Evolutionary conservation across 176 grass and related monocot genomes (phyloP).

Genomic region (Poa pratensis): DNA sequence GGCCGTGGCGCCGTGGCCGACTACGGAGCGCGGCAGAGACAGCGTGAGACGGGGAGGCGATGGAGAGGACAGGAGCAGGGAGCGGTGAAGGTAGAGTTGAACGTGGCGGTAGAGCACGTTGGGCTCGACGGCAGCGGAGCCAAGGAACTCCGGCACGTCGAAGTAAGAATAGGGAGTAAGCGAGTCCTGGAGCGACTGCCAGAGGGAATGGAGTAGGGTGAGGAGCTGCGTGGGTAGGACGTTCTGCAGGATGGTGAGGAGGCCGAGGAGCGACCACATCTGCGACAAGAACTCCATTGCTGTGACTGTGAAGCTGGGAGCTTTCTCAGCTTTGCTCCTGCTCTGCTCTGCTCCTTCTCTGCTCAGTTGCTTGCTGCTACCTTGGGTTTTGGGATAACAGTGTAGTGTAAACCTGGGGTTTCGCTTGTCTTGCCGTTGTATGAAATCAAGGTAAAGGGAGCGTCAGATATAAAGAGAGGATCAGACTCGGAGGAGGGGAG

Average conservation of each 20-base stretch:
- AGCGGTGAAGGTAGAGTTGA: slow-evolving; percentile 95
- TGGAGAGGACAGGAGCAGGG: slow-evolving; percentile 65
- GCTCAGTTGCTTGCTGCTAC: background rate
- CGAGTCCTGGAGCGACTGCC: slow-evolving; percentile 91
- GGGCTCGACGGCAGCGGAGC: slow-evolving; percentile 86
- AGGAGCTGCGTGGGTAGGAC: slow-evolving; percentile 92
- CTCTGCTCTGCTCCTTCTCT: slow-evolving; percentile 10
- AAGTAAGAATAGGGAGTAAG: slow-evolving; percentile 98
- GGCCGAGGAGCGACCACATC: slow-evolving; percentile 97
- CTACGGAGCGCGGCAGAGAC: slow-evolving; percentile 56
- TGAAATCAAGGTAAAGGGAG: slow-evolving; percentile 36
- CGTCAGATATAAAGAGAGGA: slow-evolving; percentile 14
- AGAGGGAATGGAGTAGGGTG: slow-evolving; percentile 80
- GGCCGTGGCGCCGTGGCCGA: background rate
- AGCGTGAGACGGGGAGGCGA: slow-evolving; percentile 82
- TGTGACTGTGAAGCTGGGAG: background rate
- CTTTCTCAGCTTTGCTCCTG: slow-evolving; percentile 27
- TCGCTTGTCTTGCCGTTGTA: slow-evolving; percentile 34
- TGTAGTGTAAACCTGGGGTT: slow-evolving; percentile 4
- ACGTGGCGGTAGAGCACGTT: slow-evolving; percentile 92
- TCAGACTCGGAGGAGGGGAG: background rate
- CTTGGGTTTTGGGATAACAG: background rate
- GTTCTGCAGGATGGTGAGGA: slow-evolving; percentile 97
- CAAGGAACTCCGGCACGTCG: slow-evolving; percentile 89
- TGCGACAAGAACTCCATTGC: slow-evolving; percentile 89